Base-by-base conservation (phyloP, 2,329 filamentous ascomycete species). In the Aspergillus thermomutatus region DNA sequence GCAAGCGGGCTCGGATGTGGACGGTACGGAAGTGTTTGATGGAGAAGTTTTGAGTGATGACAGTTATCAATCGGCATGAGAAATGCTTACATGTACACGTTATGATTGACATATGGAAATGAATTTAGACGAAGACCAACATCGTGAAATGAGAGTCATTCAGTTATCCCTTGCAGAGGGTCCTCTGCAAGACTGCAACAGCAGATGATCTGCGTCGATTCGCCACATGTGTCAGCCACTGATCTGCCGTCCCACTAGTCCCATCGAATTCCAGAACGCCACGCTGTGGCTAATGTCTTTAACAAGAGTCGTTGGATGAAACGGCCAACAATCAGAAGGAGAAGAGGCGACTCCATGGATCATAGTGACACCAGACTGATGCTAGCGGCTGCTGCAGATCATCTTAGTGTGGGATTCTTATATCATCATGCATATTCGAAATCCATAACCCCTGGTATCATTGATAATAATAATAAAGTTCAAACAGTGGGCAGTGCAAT, bases 1-100 rank as follows among this genome's bases (percentile, higher is more conserved):
- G 93, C 19, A 97, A 97, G 80, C 79, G 92, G 55, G 87, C 88
- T 17, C 82, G 93, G 19, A 96, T 97, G 91, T 97, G 92, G 93
- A 97, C 92, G 0, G 90, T 92, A 10, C 80, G 90, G 60, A 90
- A 83, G 81, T 91, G 90, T 64, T 77, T 96, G 61, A 92, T 96
- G 88, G 91, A 95, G 82, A 90, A 86, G 69, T 88, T 85, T 60
- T 86, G 63, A 66, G 31, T 7, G 5, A 37, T 7, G 31, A 37
- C 14, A 6, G 14, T 37, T 37, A 37, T 37, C 14, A 14, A 31
- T 17, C 6, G 14, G 31, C 28, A 37, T 14, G 14, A 3, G 2
- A 37, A 17, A 17, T 37, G 14, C 14, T 17, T 14, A 17, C 5
- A 37, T 37, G 31, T 37, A 37, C 31, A 37, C 7, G 31, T 37